These are phyloP conservation scores for Eucalyptus sideroxylon DNA, from an alignment of 345 rosid species.

Conservation along the genomic window DNA sequence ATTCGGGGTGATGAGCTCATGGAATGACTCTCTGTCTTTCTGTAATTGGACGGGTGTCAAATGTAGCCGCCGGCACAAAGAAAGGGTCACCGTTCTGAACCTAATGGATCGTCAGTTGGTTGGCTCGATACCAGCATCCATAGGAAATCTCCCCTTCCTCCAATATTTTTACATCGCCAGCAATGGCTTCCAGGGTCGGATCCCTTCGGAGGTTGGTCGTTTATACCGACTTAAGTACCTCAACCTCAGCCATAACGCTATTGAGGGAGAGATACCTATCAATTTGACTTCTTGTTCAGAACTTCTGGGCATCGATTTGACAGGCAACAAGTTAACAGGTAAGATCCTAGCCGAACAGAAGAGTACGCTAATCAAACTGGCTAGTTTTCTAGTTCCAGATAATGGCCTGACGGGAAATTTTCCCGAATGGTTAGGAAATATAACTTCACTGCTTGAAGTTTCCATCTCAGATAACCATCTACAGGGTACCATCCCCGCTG, in stretches of 20 bases:
- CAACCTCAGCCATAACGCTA: not conserved
- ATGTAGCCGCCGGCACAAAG: not conserved
- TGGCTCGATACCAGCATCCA: not conserved
- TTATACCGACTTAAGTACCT: not conserved
- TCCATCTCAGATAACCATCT: not conserved
- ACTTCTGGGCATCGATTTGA: not conserved
- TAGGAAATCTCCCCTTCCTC: slow-evolving; percentile 12
- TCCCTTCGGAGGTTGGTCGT: not conserved
- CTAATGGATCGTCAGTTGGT: not conserved
- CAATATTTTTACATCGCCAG: not conserved
- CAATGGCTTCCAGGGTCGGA: not conserved
- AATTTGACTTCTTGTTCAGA: not conserved
- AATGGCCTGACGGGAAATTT: not conserved
- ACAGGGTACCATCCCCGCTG: not conserved
- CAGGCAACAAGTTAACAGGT: not conserved
- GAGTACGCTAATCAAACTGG: not conserved
- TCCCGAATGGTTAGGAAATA: slow-evolving; percentile 3
- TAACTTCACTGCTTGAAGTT: not conserved
- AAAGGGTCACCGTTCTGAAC: not conserved
- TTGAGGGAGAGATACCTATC: not conserved
- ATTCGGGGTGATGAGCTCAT: not conserved
- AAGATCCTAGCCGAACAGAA: not conserved
- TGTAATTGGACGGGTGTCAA: slow-evolving; percentile 1
- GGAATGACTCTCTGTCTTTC: not conserved
- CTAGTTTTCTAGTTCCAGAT: not conserved